Conservation (phyloP, 306 rosid genomes). For the Castanopsis chinensis region DNA sequence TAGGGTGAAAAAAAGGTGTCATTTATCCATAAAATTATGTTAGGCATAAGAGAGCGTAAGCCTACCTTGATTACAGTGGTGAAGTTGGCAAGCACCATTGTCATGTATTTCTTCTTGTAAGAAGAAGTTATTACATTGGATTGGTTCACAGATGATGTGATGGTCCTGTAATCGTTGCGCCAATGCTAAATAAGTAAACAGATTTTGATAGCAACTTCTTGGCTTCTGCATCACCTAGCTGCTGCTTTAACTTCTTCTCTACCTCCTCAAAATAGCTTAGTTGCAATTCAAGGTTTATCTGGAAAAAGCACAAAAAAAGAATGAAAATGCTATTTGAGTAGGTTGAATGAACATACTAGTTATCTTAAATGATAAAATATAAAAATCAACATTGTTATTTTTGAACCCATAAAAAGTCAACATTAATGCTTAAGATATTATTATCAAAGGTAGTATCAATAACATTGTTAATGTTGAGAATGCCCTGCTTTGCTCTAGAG, state of each 20-base stretch:
- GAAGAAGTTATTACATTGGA: background rate
- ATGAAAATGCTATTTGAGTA: no score
- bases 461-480: background rate
- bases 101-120: background rate
- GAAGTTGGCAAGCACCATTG: background rate
- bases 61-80: background rate
- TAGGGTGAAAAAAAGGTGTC: no score
- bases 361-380: no score
- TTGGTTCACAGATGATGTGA: background rate
- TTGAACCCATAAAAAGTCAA: background rate
- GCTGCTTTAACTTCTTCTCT: background rate
- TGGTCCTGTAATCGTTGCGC: background rate
- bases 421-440: background rate
- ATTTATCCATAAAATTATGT: no score
- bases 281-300: background rate
- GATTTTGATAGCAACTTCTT: background rate
- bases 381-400: no score
- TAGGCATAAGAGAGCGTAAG: background rate
- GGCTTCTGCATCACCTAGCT: background rate
- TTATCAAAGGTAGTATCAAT: background rate
- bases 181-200: background rate
- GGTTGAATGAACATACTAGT: no score
- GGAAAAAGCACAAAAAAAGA: background rate
- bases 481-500: no score
- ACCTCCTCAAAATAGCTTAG: background rate